These are phyloP conservation scores for Leersia perrieri DNA, from an alignment of 176 grass and related monocot genomes.

Conservation along the genomic window DNA sequence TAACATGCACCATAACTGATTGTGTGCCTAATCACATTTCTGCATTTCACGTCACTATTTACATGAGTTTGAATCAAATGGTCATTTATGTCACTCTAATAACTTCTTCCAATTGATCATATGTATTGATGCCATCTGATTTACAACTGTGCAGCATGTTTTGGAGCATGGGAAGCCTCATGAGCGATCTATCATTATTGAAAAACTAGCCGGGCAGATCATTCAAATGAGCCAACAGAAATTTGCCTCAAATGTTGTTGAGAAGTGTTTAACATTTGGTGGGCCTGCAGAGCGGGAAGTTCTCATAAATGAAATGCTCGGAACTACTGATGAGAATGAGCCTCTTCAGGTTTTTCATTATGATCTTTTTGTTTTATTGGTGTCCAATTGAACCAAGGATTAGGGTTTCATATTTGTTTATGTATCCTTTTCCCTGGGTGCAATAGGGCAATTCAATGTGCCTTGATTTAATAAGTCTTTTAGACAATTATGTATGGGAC, in stretches of 20 bases:
- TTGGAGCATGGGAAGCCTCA: conserved; percentile 85
- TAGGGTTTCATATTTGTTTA: neutral
- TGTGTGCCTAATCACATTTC: neutral
- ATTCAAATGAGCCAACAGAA: conserved; percentile 99
- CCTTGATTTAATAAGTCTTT: neutral
- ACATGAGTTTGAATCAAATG: neutral
- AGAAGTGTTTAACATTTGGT: conserved; percentile 92
- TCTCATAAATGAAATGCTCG: conserved; percentile 91
- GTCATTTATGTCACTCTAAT: neutral
- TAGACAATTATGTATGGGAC: neutral
- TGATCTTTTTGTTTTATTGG: neutral
- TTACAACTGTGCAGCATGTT: conserved; percentile 65
- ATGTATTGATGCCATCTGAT: conserved; percentile 3
- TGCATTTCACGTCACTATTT: neutral
- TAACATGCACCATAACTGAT: neutral
- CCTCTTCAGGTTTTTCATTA: conserved; percentile 68
- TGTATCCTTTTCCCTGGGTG: neutral
- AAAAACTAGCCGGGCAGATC: conserved; percentile 89
- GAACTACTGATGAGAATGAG: conserved; percentile 90
- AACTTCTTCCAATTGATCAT: neutral
- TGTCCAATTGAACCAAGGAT: neutral
- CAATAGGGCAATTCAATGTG: neutral
- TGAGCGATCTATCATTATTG: conserved; percentile 76
- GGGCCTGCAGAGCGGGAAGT: conserved; percentile 70
- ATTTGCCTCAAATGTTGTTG: conserved; percentile 96